Evolutionary conservation across 305 asterid genomes (phyloP), one percentile per base, ranked within the genome.

Genomic region (Striga hermonthica): DNA sequence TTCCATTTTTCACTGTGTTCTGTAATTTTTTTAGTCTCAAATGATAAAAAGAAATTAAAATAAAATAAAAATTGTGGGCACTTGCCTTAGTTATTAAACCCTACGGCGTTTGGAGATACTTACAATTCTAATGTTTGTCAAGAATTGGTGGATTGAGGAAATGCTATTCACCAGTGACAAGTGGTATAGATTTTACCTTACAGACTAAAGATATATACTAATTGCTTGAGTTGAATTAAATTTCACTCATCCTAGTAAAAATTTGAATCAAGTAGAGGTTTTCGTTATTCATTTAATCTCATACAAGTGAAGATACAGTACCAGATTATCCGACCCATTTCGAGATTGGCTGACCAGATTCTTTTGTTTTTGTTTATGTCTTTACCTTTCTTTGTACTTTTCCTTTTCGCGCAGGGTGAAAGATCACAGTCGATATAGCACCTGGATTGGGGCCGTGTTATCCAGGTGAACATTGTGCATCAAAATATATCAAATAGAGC

Each of bases 371-470:
- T 38, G 39, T 12, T 66, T 36, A 14, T 52, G 65, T 52, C 16
- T 56, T 7, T 7, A 22, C 31, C 31, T 0, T 22, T 22, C 31
- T 22, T 0, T 22, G 31, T 22, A 22, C 31, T 22, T 22, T 22
- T 2, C 31, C 2, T 22, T 22, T 22, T 2, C 1, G 35, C 55
- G 71, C 85, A 86, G 90, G 66, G 79, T 84, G 77, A 84, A 77
- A 74, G 90, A 86, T n/a, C 82, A 86, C 67, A 82, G 89, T 65
- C 71, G 86, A 71, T 86, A 82, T 70, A 76, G 82, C 73, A 61
- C 74, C 7, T 86, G 95, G 95, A 49, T 61, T 22, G 67, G 44
- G 65, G 88, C 82, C 8, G 61, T 80, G 68, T 67, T 83, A 53
- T 70, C 79, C 78, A 74, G 75, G 81, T 80, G 58, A 69, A 28